phyloP scores from a whole-genome alignment of 2,329 filamentous ascomycete genomes.

The Apiospora saccharicola region DNA sequence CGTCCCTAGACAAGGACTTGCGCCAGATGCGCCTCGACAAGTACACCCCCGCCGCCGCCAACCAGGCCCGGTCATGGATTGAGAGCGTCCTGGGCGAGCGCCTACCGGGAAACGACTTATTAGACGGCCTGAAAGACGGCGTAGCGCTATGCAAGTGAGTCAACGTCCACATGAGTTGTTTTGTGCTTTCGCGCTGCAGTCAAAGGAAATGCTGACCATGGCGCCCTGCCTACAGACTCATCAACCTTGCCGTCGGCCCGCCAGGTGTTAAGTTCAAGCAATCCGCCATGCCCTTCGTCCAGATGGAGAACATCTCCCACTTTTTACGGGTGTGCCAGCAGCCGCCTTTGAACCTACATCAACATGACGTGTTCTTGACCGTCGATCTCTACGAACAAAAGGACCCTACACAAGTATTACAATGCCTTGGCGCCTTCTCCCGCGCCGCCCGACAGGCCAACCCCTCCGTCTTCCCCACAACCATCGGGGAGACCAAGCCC shows the following conservation, averaged over 20 bases:
- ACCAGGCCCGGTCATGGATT: constrained; percentile 86
- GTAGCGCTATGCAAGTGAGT: constrained; percentile 89
- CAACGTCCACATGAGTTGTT: not conserved
- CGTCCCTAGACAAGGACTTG: constrained; percentile 94
- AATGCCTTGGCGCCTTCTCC: constrained; percentile 92
- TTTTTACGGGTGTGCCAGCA: constrained; percentile 89
- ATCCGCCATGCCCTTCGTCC: constrained; percentile 95
- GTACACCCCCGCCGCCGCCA: constrained; percentile 90
- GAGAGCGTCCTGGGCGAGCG: constrained; percentile 79
- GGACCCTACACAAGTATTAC: constrained; percentile 93
- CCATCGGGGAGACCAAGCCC: constrained; percentile 77
- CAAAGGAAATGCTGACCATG: constrained; percentile 33
- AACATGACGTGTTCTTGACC: constrained; percentile 95
- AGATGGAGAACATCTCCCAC: constrained; percentile 99
- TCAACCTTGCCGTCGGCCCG: constrained; percentile 79
- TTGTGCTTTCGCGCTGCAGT: not conserved
- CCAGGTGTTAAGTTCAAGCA: constrained; percentile 89
- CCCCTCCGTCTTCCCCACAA: constrained; percentile 74
- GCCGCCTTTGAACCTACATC: constrained; percentile 84
- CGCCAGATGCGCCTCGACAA: constrained; percentile 90
- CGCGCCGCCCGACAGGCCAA: constrained; percentile 80
- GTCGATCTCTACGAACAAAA: constrained; percentile 96
- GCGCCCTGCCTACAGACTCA: constrained; percentile 62
- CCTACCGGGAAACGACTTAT: constrained; percentile 76
- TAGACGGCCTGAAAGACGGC: constrained; percentile 89